Evolutionary conservation across 164 flowering plant species (phyloP), one percentile per base, ranked within the genome.

Genomic region (Kalanchoe fedtschenkoi): DNA sequence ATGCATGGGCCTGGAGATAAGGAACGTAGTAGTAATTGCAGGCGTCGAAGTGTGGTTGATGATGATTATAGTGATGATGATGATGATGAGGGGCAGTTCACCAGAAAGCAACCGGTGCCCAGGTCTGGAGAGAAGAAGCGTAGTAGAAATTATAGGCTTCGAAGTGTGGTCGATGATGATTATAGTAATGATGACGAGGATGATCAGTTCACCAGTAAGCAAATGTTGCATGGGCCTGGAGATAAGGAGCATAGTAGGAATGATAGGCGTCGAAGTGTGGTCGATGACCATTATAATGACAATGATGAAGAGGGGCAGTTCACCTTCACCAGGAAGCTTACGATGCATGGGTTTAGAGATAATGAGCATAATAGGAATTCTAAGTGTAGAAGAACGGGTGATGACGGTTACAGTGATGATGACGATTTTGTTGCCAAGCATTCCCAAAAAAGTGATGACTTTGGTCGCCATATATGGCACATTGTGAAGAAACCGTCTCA

Each of bases 391-490:
- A 47, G 55, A 47, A 29, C 10, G 55, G 55, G 8, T 47, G 55
- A 13, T 14, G 30, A 47, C 10, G 55, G 24, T 47, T 9, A 9
- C 22, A 24, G 55, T 51, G 56, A 51, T 26, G 6, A 26, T 51
- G 56, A 26, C 2, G 13, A 22, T n/a, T n/a, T 24, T 51, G 30
- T 26, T 51, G 56, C 17, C 4, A 51, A 51, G 30, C 32, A 13
- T 51, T 51, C 56, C 15, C 24, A 51, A 51, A 32, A 51, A 51
- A 15, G 32, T 51, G 32, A 51, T 51, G 56, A 51, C 56, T 51
- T 17, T 29, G 56, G 16, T 5, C 9, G 56, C 30, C 56, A 51
- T 29, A 32, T 24, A 2, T 10, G 16, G 56, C 32, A 51, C 4
- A 51, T 30, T 17, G 11, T 30, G 56, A 51, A 17, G 56, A 51